A percentile compares a stretch with the other conserved stretches of the same genome.
Conservation (phyloP, 2,329 filamentous ascomycete species). For the Xylariales sp. region DNA sequence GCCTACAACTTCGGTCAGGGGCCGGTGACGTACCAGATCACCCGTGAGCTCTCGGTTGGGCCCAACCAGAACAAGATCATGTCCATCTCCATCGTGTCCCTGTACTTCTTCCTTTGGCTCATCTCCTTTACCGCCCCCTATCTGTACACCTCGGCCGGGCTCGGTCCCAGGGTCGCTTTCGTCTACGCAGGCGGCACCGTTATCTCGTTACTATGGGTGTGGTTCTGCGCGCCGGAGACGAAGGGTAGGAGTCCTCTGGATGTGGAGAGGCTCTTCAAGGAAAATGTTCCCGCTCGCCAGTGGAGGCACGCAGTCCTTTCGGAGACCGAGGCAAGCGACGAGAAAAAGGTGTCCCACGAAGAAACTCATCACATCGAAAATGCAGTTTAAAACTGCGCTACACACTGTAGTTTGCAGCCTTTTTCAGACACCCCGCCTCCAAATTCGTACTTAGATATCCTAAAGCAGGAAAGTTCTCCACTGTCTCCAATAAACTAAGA, state of each 20-base stretch:
- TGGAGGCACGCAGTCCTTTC: too few relatives aligned
- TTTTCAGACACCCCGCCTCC: too few relatives aligned
- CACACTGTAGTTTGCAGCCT: too few relatives aligned
- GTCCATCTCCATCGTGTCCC: slow-evolving; percentile 35
- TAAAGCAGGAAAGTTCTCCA: too few relatives aligned
- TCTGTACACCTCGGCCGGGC: slow-evolving; percentile 31
- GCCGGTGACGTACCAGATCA: too few relatives aligned
- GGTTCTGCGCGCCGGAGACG: neutral
- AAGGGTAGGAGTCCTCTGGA: neutral
- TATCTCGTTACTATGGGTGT: neutral
- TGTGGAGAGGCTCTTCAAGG: neutral
- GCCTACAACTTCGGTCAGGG: slow-evolving; percentile 42
- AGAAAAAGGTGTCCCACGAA: too few relatives aligned
- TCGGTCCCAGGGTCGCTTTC: slow-evolving; percentile 34
- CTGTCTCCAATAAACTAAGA: too few relatives aligned
- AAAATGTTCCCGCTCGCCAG: neutral
- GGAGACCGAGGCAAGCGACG: too few relatives aligned
- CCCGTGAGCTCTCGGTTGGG: slow-evolving; percentile 42
- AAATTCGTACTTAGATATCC: too few relatives aligned
- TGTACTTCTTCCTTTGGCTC: slow-evolving; percentile 38
- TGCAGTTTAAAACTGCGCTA: too few relatives aligned
- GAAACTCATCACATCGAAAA: too few relatives aligned
- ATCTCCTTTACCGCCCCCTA: slow-evolving; percentile 35
- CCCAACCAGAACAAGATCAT: slow-evolving; percentile 43
- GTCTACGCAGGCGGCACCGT: slow-evolving; percentile 26